These are phyloP conservation scores for Rosa persica DNA, from an alignment of 306 rosid species.

Conservation along the genomic window DNA sequence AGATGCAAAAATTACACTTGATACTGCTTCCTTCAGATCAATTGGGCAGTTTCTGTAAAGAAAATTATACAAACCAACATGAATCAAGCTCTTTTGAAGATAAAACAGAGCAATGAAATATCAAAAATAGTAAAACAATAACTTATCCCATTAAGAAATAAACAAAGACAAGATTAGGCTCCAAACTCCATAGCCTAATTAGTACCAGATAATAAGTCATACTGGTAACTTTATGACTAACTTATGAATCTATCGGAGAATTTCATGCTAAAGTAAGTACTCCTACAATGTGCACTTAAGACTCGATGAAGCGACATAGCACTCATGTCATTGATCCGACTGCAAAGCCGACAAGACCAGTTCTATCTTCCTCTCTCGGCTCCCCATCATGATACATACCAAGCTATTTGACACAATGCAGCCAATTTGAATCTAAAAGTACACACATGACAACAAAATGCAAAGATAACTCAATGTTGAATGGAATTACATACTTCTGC, in stretches of 20 bases:
- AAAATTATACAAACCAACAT: slow-evolving; percentile 19
- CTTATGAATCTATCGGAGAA: not conserved
- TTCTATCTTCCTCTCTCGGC: not conserved
- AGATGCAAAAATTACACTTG: slow-evolving; percentile 84
- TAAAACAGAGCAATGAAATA: not conserved
- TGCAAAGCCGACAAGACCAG: not conserved
- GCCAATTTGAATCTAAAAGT: not conserved
- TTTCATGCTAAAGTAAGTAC: not conserved
- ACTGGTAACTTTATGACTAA: not conserved
- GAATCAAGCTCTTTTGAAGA: slow-evolving; percentile 17
- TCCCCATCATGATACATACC: not conserved
- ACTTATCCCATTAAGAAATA: not conserved
- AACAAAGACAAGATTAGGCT: not conserved
- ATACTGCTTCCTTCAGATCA: slow-evolving; percentile 90
- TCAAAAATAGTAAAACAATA: not conserved
- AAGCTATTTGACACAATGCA: not conserved
- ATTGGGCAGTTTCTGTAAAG: slow-evolving; percentile 75
- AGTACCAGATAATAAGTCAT: not conserved
- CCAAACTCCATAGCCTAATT: not conserved
- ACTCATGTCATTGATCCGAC: not conserved
- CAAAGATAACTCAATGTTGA: not conserved
- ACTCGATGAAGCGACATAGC: not conserved
- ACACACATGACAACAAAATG: slow-evolving; percentile 10
- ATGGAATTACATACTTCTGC: slow-evolving; percentile 68
- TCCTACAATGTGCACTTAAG: not conserved